These are phyloP conservation scores for Toxicodendron radicans DNA, from an alignment of 345 rosid species.

Conservation along the genomic window DNA sequence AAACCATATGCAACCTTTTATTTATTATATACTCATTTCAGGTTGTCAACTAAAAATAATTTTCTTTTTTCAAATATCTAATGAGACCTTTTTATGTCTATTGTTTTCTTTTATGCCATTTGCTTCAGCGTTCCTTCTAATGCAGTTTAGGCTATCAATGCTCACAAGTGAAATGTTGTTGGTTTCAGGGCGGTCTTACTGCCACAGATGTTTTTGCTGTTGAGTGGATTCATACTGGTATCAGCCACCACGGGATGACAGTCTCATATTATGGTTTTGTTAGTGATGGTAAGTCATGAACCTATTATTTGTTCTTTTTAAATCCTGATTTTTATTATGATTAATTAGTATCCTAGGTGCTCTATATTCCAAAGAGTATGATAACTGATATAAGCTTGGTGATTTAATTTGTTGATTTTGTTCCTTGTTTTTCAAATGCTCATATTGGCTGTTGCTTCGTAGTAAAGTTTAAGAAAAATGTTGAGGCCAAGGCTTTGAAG, in stretches of 20 bases:
- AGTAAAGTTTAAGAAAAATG: not conserved
- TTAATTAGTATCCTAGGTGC: not conserved
- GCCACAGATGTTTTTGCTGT: slow-evolving; percentile 98
- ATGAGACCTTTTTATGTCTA: no score
- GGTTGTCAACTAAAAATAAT: no score
- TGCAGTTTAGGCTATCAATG: slow-evolving; percentile 2
- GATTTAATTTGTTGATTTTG: not conserved
- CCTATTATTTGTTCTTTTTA: slow-evolving; percentile 1
- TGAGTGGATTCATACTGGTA: slow-evolving; percentile 88
- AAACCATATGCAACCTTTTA: no score
- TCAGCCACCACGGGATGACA: slow-evolving; percentile 89
- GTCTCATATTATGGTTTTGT: slow-evolving; percentile 97
- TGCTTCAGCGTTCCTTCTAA: no score
- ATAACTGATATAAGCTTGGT: not conserved
- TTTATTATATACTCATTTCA: no score
- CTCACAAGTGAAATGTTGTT: slow-evolving; percentile 7
- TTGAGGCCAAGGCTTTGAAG: not conserved
- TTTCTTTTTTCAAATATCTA: no score
- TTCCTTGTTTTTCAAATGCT: not conserved
- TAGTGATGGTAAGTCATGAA: slow-evolving; percentile 74
- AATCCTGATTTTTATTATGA: not conserved
- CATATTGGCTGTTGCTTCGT: slow-evolving; percentile 1
- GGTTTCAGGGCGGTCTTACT: slow-evolving; percentile 88
- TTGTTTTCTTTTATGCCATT: no score
- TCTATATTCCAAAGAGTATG: not conserved